Base-by-base conservation (phyloP, 2,329 filamentous ascomycete genomes). In the Fonsecaea multimorphosa region DNA sequence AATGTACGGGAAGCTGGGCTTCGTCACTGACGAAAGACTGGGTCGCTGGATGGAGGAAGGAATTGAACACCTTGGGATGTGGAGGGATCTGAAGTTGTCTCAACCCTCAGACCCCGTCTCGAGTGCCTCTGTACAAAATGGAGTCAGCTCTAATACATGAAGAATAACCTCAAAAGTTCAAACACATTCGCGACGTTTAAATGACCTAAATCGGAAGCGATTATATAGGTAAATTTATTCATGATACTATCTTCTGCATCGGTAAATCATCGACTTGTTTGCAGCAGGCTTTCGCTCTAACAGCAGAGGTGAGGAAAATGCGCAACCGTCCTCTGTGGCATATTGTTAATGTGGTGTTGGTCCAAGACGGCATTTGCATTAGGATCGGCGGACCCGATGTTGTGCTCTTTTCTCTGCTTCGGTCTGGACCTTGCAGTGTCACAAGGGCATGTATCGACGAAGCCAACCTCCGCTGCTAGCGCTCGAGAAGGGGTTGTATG, bases 31-130 rank as follows among this genome's bases (percentile, higher is more conserved):
- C 77, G 84, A 90, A 73, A 81, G 78, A 9, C 86, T 94, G 85
- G 91, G 91, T 0, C 83, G 76, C 34, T 97, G 93, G 92, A 82
- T 84, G 68, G 93, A 97, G 77, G 92, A 95, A 74, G 91, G 90
- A 3, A 94, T 97, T 61, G 82, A 86, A 70, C 92, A 97, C 80
- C 84, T 96, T 19, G 93, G 91, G 66, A 96, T 97, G 93, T 96
- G 86, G 84, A 84, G 78, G 76, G 70, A 77, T 2, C 38, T 19
- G 6, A 44, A 12, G 32, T 8, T 31, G 29, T 31, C 3, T 31
- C 3, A 31, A 8, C 29, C 29, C 29, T 31, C 29, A n/a, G 29
- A 31, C 29, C 29, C 3, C 29, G 29, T 31, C 29, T 3, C 29
- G 8, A 31, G 29, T n/a, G n/a, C n/a, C n/a, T 3, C 29, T 8